Percentiles rank a stretch among this genome's conserved stretches.
Conservation (phyloP, 2,329 filamentous ascomycete species). For the Raffaelea ambrosiae region DNA sequence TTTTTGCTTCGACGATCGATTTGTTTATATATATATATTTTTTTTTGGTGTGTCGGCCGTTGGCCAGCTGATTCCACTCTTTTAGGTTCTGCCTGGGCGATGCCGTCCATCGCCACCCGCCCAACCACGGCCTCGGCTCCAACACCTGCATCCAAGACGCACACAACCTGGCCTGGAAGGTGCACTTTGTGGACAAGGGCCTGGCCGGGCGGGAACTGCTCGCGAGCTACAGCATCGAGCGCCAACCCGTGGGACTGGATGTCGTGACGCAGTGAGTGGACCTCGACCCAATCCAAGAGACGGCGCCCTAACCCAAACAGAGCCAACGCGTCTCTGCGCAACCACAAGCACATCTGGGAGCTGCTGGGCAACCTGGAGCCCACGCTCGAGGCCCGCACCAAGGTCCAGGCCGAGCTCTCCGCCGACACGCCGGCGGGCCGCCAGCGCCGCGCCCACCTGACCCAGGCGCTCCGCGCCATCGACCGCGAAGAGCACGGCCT, state of each 20-base stretch:
- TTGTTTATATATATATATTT: neutral
- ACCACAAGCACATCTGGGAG: conserved; percentile 38
- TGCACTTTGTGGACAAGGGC: conserved; percentile 31
- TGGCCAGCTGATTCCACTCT: too few species aligned
- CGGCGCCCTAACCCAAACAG: too few species aligned
- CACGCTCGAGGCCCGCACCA: conserved; percentile 27
- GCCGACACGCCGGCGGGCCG: conserved; percentile 27
- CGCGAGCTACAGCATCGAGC: conserved; percentile 33
- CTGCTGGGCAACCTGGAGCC: conserved; percentile 33
- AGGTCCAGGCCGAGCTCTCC: conserved; percentile 31
- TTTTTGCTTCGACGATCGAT: too few species aligned
- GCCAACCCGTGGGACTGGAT: conserved; percentile 38
- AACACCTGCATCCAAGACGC: conserved; percentile 53
- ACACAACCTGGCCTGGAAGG: conserved; percentile 48
- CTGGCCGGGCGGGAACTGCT: conserved; percentile 29
- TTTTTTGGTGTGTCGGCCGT: too few species aligned
- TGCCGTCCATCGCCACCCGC: conserved; percentile 49
- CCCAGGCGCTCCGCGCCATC: conserved; percentile 31
- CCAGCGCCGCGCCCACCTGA: conserved; percentile 28
- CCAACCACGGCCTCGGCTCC: conserved; percentile 46
- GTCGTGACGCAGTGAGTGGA: conserved; percentile 32
- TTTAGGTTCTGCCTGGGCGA: conserved; percentile 44
- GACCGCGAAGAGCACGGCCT: conserved; percentile 44
- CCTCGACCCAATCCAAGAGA: too few species aligned
- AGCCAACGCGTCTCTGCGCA: conserved; percentile 47